phyloP scores from a whole-genome alignment of 129 eudicot genomes.

The Lactuca sativa region DNA sequence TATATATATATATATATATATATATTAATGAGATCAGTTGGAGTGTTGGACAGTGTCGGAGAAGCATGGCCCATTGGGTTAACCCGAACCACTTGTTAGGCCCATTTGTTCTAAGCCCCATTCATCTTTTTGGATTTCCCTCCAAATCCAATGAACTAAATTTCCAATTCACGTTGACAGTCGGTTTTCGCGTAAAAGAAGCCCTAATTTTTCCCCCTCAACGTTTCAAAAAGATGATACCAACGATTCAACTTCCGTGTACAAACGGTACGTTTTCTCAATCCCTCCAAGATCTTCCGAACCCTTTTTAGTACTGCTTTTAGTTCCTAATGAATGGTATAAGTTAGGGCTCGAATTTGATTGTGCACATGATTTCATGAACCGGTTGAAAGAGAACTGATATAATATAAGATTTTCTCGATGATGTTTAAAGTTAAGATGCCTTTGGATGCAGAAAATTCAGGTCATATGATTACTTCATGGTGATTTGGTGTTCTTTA shows the following conservation, averaged over 20 bases:
- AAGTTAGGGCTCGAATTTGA: slow-evolving; percentile 27
- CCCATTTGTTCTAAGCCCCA: slow-evolving; percentile 21
- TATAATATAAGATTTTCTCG: not conserved
- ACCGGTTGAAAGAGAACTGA: slow-evolving; percentile 13
- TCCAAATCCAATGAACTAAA: slow-evolving; percentile 46
- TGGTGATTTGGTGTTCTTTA: not conserved
- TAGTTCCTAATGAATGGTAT: not conserved
- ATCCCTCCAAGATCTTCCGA: not conserved
- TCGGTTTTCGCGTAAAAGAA: slow-evolving; percentile 27
- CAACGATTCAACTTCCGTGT: slow-evolving; percentile 38
- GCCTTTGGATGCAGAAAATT: slow-evolving; percentile 3
- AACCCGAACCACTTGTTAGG: not conserved
- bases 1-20: too few species aligned
- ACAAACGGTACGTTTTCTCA: slow-evolving; percentile 40
- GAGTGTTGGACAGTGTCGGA: too few species aligned
- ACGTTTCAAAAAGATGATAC: slow-evolving; percentile 27
- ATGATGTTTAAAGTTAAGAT: not conserved
- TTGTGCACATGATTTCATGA: not conserved
- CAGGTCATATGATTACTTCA: not conserved
- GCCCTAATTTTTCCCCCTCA: slow-evolving; percentile 48
- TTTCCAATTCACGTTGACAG: slow-evolving; percentile 24
- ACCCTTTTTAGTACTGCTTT: not conserved
- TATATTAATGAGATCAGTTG: too few species aligned
- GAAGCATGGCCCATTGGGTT: too few species aligned
- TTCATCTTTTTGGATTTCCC: slow-evolving; percentile 27